Base-by-base conservation (phyloP, 306 rosid species). In the Castanea mollissima region DNA sequence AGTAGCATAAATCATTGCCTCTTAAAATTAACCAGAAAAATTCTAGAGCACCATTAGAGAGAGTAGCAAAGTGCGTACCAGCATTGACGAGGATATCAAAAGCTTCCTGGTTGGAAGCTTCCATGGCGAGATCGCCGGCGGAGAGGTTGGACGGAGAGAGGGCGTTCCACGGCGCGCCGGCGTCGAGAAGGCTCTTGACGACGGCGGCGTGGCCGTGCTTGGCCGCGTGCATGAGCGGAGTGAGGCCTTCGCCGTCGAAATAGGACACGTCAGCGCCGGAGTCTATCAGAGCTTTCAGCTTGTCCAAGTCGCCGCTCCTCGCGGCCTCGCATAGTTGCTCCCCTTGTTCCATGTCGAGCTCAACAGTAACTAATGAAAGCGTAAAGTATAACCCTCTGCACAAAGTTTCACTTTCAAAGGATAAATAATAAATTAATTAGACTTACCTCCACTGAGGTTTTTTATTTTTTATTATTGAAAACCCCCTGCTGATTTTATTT, bases 91-190 rank as follows among this genome's bases (percentile, higher is more conserved):
- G 93, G 77, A 86, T 57, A 5, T 93, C 91, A 54, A 65, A 88
- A 32, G 89, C 92, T 8, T 90, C 94, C 74, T 84, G 87, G 83
- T 90, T 90, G 7, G 87, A 97, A 62, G 85, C 86, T 2, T 91
- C 87, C 93, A 91, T 88, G 44, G 99, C 87, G 5, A 85, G 89
- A 77, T 90, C 97, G 0, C 99, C 93, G 25, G 97, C 94, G 32
- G 97, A 91, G 77, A 88, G 81, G 75, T 81, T 85, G 87, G 91
- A 89, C 5, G 94, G 97, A 78, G 95, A 91, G 64, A 95, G 93
- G n/a, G 94, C 98, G 67, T 93, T 93, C 97, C 99, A 91, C 3
- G 98, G 97, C 8, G 96, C 90, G n/a, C 96, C 98, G 29, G 89
- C 87, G 64, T 90, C 89, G 64, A 93, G 92, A 65, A 96, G 93